phyloP scores from a whole-genome alignment of 2,329 filamentous ascomycete species.

The Polychaeton citri region DNA sequence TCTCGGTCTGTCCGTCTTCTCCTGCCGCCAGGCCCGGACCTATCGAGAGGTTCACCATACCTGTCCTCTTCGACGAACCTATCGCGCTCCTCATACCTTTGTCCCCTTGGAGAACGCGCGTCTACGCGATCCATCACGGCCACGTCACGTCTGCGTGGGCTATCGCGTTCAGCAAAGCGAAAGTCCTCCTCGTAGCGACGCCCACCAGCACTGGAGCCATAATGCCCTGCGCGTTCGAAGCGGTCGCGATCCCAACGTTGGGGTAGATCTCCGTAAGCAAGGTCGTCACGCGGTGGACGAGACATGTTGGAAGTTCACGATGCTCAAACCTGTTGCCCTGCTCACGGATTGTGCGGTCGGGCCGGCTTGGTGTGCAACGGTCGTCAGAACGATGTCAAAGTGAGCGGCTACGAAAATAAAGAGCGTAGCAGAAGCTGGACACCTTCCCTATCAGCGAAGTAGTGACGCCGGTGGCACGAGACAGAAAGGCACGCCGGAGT shows the following conservation, averaged over 20 bases:
- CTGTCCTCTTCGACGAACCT: conserved; percentile 41
- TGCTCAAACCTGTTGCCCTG: too few species aligned
- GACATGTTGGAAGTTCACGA: neutral
- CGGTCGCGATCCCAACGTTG: conserved; percentile 38
- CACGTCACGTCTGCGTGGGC: conserved; percentile 27
- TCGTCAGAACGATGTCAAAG: too few species aligned
- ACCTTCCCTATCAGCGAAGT: too few species aligned
- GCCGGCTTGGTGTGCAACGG: too few species aligned
- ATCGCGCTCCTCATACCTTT: conserved; percentile 42
- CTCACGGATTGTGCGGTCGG: too few species aligned
- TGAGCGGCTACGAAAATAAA: too few species aligned
- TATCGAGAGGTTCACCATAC: conserved; percentile 16
- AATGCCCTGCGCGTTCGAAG: conserved; percentile 33
- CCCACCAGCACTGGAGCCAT: conserved; percentile 13
- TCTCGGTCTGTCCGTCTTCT: conserved; percentile 27
- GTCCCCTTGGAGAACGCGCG: conserved; percentile 14
- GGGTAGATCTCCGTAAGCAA: conserved; percentile 31
- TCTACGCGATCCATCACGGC: conserved; percentile 28
- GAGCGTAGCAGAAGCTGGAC: too few species aligned
- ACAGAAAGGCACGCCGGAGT: too few species aligned
- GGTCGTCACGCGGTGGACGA: conserved; percentile 26
- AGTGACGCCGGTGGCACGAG: too few species aligned
- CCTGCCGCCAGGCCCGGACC: conserved; percentile 2
- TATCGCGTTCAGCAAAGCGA: conserved; percentile 24
- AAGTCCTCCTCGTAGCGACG: conserved; percentile 32